Conservation (phyloP, 257 asterid species). For the Cynanchum wilfordii region DNA sequence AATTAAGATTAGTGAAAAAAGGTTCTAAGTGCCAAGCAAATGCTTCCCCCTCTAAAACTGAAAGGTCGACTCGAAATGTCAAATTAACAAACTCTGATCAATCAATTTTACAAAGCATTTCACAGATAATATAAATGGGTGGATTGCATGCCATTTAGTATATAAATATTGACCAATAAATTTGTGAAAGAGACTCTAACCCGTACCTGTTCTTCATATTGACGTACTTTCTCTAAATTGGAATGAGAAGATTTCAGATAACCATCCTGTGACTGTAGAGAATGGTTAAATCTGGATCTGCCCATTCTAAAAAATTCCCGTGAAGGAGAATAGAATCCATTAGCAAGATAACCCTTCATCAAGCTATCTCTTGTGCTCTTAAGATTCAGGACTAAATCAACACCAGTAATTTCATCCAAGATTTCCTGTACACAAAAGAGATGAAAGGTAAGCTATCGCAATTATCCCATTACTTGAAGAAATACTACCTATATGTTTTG, state of each 20-base stretch:
- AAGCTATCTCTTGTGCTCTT: conserved; percentile 44
- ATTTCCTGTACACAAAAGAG: conserved; percentile 51
- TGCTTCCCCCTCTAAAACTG: not conserved
- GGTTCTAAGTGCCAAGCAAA: too few species aligned
- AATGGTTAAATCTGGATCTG: conserved; percentile 41
- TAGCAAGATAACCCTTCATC: conserved; percentile 30
- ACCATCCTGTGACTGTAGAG: conserved; percentile 26
- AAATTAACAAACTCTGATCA: too few species aligned
- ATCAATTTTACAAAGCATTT: too few species aligned
- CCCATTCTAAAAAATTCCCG: conserved; percentile 38
- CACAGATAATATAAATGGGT: too few species aligned
- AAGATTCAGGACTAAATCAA: conserved; percentile 83
- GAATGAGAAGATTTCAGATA: conserved; percentile 30
- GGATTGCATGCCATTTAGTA: not conserved
- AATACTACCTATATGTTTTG: not conserved
- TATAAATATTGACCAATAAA: not conserved
- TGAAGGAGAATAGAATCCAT: conserved; percentile 40
- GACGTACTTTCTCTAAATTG: conserved; percentile 40
- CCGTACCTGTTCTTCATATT: conserved; percentile 61
- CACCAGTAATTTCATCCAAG: conserved; percentile 67
- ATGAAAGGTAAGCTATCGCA: not conserved
- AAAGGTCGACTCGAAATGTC: not conserved
- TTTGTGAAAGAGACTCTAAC: not conserved
- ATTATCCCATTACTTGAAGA: not conserved
- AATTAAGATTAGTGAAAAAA: not conserved